phyloP scores from a whole-genome alignment of 2,329 filamentous ascomycete genomes.

The Neonectria magnoliae region DNA sequence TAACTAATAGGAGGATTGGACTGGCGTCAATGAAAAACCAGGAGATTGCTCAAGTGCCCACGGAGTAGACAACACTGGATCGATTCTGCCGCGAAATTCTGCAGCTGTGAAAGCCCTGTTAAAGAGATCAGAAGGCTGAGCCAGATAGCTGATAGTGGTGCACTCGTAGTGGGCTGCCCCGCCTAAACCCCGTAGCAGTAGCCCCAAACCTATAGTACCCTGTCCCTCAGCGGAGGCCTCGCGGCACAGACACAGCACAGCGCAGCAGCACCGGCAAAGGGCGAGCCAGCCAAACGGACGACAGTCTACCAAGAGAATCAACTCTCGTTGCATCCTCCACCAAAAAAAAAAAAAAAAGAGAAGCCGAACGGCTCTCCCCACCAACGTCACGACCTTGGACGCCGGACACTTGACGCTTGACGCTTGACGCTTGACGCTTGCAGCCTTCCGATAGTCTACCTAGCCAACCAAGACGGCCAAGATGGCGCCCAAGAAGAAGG shows the following conservation, averaged over 20 bases:
- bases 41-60: neutral
- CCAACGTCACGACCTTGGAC: constrained; percentile 33
- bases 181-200: constrained; percentile 17
- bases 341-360: constrained; percentile 10
- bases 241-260: neutral
- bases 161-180: constrained; percentile 13
- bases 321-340: constrained; percentile 3
- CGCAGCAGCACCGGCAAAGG: too few species aligned
- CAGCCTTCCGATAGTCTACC: constrained; percentile 25
- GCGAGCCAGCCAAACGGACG: constrained; percentile 15
- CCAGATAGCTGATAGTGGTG: constrained; percentile 7
- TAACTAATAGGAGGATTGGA: neutral
- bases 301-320: constrained; percentile 12
- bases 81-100: neutral
- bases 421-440: constrained; percentile 10
- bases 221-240: constrained; percentile 15
- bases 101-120: neutral
- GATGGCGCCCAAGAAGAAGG: constrained; percentile 97
- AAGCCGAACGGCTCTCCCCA: constrained; percentile 30
- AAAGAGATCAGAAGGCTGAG: neutral
- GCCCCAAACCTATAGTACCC: constrained; percentile 13
- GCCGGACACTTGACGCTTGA: constrained; percentile 17
- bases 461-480: constrained; percentile 45
- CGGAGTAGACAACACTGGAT: neutral
- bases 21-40: neutral